Percentiles rank a stretch among this genome's conserved stretches.
phyloP scores from a whole-genome alignment of 2,329 filamentous ascomycete species.

The Talaromyces atroroseus region DNA sequence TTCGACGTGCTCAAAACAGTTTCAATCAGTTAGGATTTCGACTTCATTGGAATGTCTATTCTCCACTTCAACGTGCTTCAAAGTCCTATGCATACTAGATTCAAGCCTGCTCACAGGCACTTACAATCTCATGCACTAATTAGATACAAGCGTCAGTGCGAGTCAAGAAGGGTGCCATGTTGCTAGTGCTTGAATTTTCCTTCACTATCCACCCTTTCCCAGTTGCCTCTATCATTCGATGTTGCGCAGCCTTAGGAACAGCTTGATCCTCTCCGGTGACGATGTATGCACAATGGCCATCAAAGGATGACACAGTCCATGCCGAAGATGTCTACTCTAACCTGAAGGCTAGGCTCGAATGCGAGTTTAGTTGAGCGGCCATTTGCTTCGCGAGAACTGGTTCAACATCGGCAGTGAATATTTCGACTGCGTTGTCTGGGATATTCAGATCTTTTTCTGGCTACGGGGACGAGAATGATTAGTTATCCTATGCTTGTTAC shows the following conservation, averaged over 20 bases:
- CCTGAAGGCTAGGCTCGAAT: slow-evolving; percentile 20
- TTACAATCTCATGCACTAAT: slow-evolving; percentile 3
- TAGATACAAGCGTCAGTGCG: background rate
- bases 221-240: slow-evolving; percentile 21
- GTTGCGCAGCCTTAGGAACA: slow-evolving; percentile 20
- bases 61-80: no score
- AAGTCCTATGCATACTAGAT: no score
- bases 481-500: no score
- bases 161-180: slow-evolving; percentile 16
- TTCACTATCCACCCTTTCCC: slow-evolving; percentile 19
- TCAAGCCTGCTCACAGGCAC: no score
- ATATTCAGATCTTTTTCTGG: background rate
- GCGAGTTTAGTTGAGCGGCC: slow-evolving; percentile 16
- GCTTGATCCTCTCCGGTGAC: slow-evolving; percentile 19
- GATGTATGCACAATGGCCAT: slow-evolving; percentile 20
- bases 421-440: background rate
- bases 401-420: slow-evolving; percentile 8
- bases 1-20: no score
- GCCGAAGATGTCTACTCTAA: slow-evolving; percentile 21
- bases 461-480: background rate
- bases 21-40: no score
- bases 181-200: slow-evolving; percentile 14
- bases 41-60: no score
- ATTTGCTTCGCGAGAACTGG: slow-evolving; percentile 3
- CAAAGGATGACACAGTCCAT: slow-evolving; percentile 20